These are phyloP conservation scores for Nelumbo lutea DNA, from an alignment of 164 flowering plant species.

Conservation along the genomic window DNA sequence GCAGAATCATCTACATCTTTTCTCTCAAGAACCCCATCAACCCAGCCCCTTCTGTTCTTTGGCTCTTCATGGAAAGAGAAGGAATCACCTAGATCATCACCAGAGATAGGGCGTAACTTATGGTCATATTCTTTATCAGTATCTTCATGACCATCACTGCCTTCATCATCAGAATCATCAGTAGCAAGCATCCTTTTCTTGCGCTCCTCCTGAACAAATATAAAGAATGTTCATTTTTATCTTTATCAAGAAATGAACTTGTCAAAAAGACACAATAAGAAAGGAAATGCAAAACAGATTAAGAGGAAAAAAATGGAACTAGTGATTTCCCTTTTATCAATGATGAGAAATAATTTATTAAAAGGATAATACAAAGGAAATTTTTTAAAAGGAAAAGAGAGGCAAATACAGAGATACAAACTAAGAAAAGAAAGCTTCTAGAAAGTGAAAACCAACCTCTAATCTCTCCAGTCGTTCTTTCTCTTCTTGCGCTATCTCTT, in stretches of 20 bases:
- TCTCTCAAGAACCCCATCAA: constrained; percentile 63
- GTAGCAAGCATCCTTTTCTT: constrained; percentile 72
- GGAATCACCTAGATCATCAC: constrained; percentile 96
- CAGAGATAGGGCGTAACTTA: constrained; percentile 52
- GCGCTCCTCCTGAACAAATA: constrained; percentile 65
- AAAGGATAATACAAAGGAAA: too few species aligned
- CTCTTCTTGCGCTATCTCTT: constrained; percentile 92
- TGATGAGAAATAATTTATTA: too few species aligned
- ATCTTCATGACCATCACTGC: constrained; percentile 34
- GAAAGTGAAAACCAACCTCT: constrained; percentile 53
- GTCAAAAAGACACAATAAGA: too few species aligned
- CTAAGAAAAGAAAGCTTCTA: background rate
- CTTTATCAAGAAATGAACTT: too few species aligned
- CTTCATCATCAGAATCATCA: constrained; percentile 76
- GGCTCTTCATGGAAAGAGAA: constrained; percentile 48
- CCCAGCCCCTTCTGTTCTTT: constrained; percentile 56
- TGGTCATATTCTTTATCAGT: constrained; percentile 22
- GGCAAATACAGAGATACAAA: too few species aligned
- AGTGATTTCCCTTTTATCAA: too few species aligned
- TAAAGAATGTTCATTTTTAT: background rate
- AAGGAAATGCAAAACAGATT: too few species aligned
- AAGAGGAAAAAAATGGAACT: too few species aligned
- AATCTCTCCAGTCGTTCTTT: constrained; percentile 68
- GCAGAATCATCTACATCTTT: constrained; percentile 29
- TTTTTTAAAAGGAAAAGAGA: too few species aligned